phyloP scores from a whole-genome alignment of 2,329 filamentous ascomycete species.

The Anthostomella pinea region DNA sequence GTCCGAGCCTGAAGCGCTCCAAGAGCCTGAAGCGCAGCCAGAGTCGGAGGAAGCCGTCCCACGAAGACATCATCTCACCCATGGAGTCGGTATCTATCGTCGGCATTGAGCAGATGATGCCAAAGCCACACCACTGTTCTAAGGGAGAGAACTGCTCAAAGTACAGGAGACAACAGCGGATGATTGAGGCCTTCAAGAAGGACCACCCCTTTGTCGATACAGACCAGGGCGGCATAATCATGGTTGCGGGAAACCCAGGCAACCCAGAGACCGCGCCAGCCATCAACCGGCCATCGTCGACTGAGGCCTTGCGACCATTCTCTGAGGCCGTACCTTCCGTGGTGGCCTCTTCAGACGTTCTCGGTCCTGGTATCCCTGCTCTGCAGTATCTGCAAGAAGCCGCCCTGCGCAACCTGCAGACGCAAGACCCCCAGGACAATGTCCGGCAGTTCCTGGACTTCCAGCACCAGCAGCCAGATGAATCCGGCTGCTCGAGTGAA shows the following conservation, averaged over 20 bases:
- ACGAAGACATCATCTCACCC: constrained; percentile 69
- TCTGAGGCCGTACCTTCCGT: constrained; percentile 79
- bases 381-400: constrained; percentile 72
- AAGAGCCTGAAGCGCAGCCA: constrained; percentile 33
- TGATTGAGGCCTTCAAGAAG: constrained; percentile 70
- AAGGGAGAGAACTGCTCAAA: constrained; percentile 86
- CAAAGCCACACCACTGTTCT: constrained; percentile 77
- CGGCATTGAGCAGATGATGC: constrained; percentile 84
- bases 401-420: constrained; percentile 65
- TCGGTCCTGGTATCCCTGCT: constrained; percentile 66
- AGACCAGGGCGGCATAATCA: constrained; percentile 63
- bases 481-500: constrained; percentile 41
- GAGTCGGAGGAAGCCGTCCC: constrained; percentile 37
- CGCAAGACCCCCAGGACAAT: constrained; percentile 84
- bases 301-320: constrained; percentile 58
- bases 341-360: constrained; percentile 85
- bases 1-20: constrained; percentile 33
- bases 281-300: constrained; percentile 52
- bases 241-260: constrained; percentile 75
- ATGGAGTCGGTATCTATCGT: constrained; percentile 87
- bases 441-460: constrained; percentile 88
- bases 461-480: constrained; percentile 61
- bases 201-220: constrained; percentile 68
- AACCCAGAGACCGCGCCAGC: constrained; percentile 66
- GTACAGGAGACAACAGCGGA: constrained; percentile 75